Evolutionary conservation across 768 basidiomycete species (phyloP).

Genomic region (Boletellus emodensis): DNA sequence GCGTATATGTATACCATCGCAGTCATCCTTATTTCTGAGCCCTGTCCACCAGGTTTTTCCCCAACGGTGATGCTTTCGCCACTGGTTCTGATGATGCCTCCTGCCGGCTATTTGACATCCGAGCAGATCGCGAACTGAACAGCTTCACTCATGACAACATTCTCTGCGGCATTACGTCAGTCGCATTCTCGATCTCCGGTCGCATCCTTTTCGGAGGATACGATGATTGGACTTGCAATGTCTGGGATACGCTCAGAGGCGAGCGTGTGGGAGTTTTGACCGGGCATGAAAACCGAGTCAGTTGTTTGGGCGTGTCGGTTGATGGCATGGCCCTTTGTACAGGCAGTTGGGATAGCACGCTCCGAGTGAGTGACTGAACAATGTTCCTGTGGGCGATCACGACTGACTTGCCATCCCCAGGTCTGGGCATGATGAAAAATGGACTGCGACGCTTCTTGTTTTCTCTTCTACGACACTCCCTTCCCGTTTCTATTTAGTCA

Average conservation of each 20-base stretch:
- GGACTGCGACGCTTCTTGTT: conserved; percentile 23
- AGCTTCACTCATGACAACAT: conserved; percentile 98
- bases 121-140: conserved; percentile 96
- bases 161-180: conserved; percentile 96
- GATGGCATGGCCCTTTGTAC: conserved; percentile 99
- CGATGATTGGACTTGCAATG: conserved; percentile 99
- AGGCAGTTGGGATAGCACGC: conserved; percentile 95
- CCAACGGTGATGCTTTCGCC: conserved; percentile 97
- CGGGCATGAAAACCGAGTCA: conserved; percentile 97
- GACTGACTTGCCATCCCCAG: conserved; percentile 36
- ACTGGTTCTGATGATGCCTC: conserved; percentile 99
- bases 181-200: conserved; percentile 97
- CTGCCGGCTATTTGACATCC: conserved; percentile 95
- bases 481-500: conserved; percentile 21
- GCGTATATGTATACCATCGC: conserved; percentile 33
- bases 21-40: conserved; percentile 5
- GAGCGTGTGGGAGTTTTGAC: conserved; percentile 97
- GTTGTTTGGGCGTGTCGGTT: conserved; percentile 90
- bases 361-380: conserved; percentile 61
- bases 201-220: conserved; percentile 98
- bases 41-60: conserved; percentile 78
- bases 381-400: background rate
- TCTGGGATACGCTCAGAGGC: conserved; percentile 98
- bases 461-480: conserved; percentile 21
- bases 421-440: conserved; percentile 73